Base-by-base conservation (phyloP, 2,329 filamentous ascomycete species). In the Tothia fuscella region DNA sequence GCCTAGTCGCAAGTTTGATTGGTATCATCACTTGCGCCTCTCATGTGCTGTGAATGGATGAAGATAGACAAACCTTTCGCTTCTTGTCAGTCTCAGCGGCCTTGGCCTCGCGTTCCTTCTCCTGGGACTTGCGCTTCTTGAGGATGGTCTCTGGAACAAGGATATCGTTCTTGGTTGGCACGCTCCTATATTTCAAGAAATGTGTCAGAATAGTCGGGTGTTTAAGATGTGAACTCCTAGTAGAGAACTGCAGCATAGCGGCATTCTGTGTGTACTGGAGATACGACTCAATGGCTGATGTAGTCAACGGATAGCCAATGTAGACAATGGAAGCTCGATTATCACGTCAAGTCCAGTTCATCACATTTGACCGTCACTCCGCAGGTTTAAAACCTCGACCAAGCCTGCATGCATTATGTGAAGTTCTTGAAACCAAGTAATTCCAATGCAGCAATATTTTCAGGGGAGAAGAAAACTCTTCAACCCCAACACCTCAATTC, bases 101-200 rank as follows among this genome's bases (percentile, higher is more conserved):
- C 65, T 80, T 82, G 71, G 89, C 84, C 67, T 91, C 88, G 67
- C 88, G 84, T 66, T 88, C 87, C 80, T 95, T 94, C 80, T 98
- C 91, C 74, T 95, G 89, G 68, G 79, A 86, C 87, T 98, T 98
- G 76, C 91, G 85, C 86, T 98, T 98, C 84, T 98, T 98, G 69
- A 98, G 80, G 62, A 98, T 85, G 60, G 91, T 98, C 85, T 98
- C 91, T 57, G 91, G 91, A 65, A 96, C 86, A 67, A 96, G 76
- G 67, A 98, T 80, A 68, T 96, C 83, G 68, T 95, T 85, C 70
- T 88, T 72, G 68, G 87, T 93, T 56, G 91, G 86, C 63, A 94
- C 84, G 71, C 79, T 80, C 72, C 87, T 94, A 64, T 61, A n/a
- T n/a, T n/a, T n/a, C n/a, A n/a, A n/a, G n/a, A 64, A 52, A 41